These are phyloP conservation scores for Cercospora janseana DNA, from an alignment of 2,329 filamentous ascomycete species.

Conservation along the genomic window DNA sequence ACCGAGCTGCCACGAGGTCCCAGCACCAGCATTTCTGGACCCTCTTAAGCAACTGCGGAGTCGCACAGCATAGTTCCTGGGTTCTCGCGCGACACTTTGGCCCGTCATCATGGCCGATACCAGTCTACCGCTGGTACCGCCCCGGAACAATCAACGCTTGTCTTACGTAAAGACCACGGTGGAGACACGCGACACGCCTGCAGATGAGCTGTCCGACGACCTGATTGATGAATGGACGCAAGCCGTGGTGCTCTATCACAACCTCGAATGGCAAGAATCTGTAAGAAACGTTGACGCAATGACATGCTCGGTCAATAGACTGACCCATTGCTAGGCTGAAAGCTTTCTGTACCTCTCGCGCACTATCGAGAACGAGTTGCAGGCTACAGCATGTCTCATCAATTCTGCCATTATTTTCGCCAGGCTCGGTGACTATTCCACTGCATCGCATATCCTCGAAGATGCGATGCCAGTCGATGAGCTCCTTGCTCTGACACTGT, in stretches of 20 bases:
- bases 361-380: slow-evolving; percentile 17
- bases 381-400: slow-evolving; percentile 28
- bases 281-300: too few species aligned
- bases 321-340: slow-evolving; percentile 16
- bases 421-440: slow-evolving; percentile 33
- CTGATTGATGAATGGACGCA: slow-evolving; percentile 38
- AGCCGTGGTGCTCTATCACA: slow-evolving; percentile 34
- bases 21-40: neutral
- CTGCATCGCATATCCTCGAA: slow-evolving; percentile 28
- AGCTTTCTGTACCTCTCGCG: slow-evolving; percentile 30
- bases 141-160: slow-evolving; percentile 7
- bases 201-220: slow-evolving; percentile 16
- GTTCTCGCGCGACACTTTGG: slow-evolving; percentile 5
- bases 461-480: slow-evolving; percentile 27
- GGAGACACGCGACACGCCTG: neutral
- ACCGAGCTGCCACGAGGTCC: slow-evolving; percentile 7
- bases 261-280: slow-evolving; percentile 37
- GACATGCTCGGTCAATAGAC: neutral
- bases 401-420: slow-evolving; percentile 35
- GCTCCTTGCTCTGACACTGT: slow-evolving; percentile 28
- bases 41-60: slow-evolving; percentile 6
- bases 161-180: neutral
- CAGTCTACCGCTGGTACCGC: slow-evolving; percentile 1
- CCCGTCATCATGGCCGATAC: slow-evolving; percentile 3
- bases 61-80: neutral